These are phyloP conservation scores for Fragaria ananassa DNA, from an alignment of 306 rosid species.

Conservation along the genomic window DNA sequence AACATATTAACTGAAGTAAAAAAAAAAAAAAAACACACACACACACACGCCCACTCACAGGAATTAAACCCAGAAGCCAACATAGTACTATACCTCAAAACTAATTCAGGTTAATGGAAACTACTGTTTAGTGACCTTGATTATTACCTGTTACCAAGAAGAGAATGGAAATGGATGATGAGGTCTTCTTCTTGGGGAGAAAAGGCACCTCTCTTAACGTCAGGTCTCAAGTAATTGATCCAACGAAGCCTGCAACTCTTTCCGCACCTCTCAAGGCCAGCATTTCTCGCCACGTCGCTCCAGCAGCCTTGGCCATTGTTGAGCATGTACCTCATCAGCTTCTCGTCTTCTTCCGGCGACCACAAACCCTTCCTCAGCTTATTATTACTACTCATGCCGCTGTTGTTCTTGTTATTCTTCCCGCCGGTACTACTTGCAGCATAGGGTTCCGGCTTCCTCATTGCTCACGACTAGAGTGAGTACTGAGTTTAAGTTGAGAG, in stretches of 20 bases:
- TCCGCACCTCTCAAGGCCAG: slow-evolving; percentile 85
- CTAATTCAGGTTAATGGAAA: no score
- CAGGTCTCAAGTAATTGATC: slow-evolving; percentile 94
- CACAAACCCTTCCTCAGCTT: slow-evolving; percentile 85
- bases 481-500: background rate
- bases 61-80: no score
- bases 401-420: slow-evolving; percentile 23
- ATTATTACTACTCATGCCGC: slow-evolving; percentile 18
- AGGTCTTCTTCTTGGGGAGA: slow-evolving; percentile 81
- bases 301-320: slow-evolving; percentile 91
- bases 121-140: background rate
- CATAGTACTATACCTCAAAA: no score
- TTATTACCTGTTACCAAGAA: slow-evolving; percentile 85
- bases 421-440: background rate
- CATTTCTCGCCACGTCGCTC: slow-evolving; percentile 90
- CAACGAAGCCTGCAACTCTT: slow-evolving; percentile 88
- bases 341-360: slow-evolving; percentile 97
- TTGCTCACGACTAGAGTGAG: slow-evolving; percentile 1
- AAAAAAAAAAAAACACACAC: no score
- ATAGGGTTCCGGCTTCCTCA: slow-evolving; percentile 73
- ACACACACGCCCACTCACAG: no score
- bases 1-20: no score
- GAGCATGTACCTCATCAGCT: slow-evolving; percentile 67
- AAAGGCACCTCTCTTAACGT: slow-evolving; percentile 87
- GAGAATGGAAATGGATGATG: slow-evolving; percentile 79